Conservation (phyloP, 495 filamentous ascomycete species). For the Aspergillus conjunctus region DNA sequence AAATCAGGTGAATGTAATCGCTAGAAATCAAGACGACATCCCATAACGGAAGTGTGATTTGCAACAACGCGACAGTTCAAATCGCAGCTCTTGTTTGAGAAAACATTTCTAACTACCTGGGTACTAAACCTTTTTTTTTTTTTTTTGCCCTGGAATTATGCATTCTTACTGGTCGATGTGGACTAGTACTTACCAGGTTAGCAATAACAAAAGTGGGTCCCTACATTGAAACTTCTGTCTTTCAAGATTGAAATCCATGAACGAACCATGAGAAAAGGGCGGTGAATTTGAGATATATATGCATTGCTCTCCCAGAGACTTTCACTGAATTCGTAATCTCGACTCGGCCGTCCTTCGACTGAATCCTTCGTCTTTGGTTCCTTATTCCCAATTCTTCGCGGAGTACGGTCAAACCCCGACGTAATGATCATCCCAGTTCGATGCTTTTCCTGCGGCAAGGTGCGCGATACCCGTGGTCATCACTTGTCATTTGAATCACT, state of each 20-base stretch:
- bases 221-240: conserved; percentile 5
- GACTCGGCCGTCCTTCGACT: neutral
- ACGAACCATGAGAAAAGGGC: neutral
- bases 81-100: neutral
- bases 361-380: neutral
- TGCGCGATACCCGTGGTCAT: conserved; percentile 38
- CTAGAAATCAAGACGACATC: neutral
- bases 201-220: conserved; percentile 8
- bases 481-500: conserved; percentile 21
- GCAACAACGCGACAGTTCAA: neutral
- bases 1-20: neutral
- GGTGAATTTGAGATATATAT: neutral
- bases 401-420: conserved; percentile 6
- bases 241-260: neutral
- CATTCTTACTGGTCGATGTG: conserved; percentile 8
- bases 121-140: conserved; percentile 22
- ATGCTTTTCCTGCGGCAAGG: conserved; percentile 99
- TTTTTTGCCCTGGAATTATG: conserved; percentile 18
- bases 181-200: conserved; percentile 10
- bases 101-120: conserved; percentile 3
- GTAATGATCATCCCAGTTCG: conserved; percentile 97
- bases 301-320: neutral
- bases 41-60: neutral
- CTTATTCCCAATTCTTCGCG: neutral
- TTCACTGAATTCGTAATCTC: neutral